A percentile compares a stretch with the other conserved stretches of the same genome.
Evolutionary conservation across 108 stramenopile genomes (phyloP).

Genomic region (Stephanodiscus triporus): DNA sequence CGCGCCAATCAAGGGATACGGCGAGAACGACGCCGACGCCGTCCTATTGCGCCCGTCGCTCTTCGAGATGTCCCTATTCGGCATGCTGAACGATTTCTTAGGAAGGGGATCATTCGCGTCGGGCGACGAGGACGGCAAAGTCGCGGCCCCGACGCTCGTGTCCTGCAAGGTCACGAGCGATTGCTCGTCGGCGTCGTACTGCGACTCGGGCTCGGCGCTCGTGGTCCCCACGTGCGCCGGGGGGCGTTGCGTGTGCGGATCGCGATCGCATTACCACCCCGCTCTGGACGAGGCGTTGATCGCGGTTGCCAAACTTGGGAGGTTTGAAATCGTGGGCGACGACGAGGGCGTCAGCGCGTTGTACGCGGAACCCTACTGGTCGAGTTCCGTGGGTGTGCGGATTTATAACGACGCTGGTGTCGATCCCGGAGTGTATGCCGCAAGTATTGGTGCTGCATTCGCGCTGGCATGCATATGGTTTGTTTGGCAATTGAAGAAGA

Average conservation of each 20-base stretch:
- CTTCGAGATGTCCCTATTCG: conserved; percentile 68
- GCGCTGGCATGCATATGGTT: conserved; percentile 38
- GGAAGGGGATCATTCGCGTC: conserved; percentile 57
- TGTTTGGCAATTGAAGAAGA: conserved; percentile 61
- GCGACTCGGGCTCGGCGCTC: conserved; percentile 40
- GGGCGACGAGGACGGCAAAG: conserved; percentile 15
- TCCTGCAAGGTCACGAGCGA: conserved; percentile 57
- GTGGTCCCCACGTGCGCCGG: conserved; percentile 67
- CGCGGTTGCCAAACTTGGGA: conserved; percentile 69
- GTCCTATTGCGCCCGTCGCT: conserved; percentile 65
- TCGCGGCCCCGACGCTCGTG: conserved; percentile 5
- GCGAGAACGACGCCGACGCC: conserved; percentile 59
- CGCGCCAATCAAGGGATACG: conserved; percentile 49
- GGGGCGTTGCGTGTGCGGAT: conserved; percentile 67
- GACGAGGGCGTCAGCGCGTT: conserved; percentile 78
- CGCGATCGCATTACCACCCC: conserved; percentile 73
- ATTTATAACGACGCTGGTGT: conserved; percentile 59
- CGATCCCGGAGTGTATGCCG: conserved; percentile 53
- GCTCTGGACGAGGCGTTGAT: conserved; percentile 78
- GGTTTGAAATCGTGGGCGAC: conserved; percentile 53
- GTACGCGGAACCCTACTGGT: conserved; percentile 87
- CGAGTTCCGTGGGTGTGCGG: conserved; percentile 65
- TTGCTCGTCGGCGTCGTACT: conserved; percentile 72
- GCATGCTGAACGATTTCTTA: conserved; percentile 73
- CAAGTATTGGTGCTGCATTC: conserved; percentile 52